phyloP scores from a whole-genome alignment of 2,329 filamentous ascomycete genomes.

The Cylindrodendrum hubeiense region DNA sequence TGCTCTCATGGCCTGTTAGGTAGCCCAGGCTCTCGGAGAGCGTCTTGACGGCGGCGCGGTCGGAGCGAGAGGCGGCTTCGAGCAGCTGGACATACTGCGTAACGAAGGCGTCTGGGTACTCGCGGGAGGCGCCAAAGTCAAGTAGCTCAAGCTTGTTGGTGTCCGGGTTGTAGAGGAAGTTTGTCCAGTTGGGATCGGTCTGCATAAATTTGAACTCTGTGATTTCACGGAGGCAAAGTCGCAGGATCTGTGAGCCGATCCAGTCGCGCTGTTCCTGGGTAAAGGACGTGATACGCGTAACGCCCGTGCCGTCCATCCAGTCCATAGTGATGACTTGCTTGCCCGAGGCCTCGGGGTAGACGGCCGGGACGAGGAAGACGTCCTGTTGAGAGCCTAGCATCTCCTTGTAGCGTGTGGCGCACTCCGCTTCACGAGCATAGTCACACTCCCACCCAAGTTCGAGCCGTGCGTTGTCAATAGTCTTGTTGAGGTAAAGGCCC shows the following conservation, averaged over 20 bases:
- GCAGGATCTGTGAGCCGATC: slow-evolving; percentile 94
- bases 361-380: slow-evolving; percentile 83
- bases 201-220: slow-evolving; percentile 98
- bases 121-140: slow-evolving; percentile 93
- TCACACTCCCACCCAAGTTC: slow-evolving; percentile 98
- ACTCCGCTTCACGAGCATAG: slow-evolving; percentile 89
- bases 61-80: slow-evolving; percentile 79
- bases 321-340: slow-evolving; percentile 93
- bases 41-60: slow-evolving; percentile 72
- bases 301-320: slow-evolving; percentile 86
- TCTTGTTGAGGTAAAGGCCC: slow-evolving; percentile 95
- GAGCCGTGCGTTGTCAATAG: slow-evolving; percentile 91
- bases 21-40: slow-evolving; percentile 87
- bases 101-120: slow-evolving; percentile 86
- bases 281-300: slow-evolving; percentile 83
- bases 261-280: slow-evolving; percentile 90
- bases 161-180: slow-evolving; percentile 88
- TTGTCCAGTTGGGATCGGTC: slow-evolving; percentile 99
- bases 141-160: slow-evolving; percentile 85
- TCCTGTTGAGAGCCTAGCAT: slow-evolving; percentile 76
- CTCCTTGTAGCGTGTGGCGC: slow-evolving; percentile 79
- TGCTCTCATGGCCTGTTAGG: slow-evolving; percentile 89
- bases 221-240: slow-evolving; percentile 92
- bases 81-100: slow-evolving; percentile 83
- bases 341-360: slow-evolving; percentile 84